A percentile compares a stretch with the other conserved stretches of the same genome.
phyloP scores from a whole-genome alignment of 1,284 basidiomycete genomes.

The Tremellales sp. region DNA sequence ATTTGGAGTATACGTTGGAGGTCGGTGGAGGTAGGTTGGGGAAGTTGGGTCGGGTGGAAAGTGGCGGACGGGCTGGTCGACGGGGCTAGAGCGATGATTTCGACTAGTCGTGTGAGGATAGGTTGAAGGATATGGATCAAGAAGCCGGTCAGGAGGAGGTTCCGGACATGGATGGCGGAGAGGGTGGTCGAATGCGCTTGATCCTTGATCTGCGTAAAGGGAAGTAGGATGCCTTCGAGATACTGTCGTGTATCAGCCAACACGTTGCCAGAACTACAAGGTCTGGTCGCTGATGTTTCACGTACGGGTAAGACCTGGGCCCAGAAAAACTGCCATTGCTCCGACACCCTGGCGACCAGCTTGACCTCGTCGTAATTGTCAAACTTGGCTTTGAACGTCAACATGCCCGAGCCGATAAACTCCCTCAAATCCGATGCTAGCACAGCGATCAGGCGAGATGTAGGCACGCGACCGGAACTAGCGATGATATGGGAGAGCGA shows the following conservation, averaged over 20 bases:
- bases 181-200: conserved; percentile 17
- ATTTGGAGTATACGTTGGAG: conserved; percentile 44
- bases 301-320: conserved; percentile 72
- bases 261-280: no score
- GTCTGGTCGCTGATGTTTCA: no score
- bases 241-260: conserved; percentile 25
- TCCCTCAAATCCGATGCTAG: conserved; percentile 78
- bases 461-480: conserved; percentile 34
- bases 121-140: conserved; percentile 47
- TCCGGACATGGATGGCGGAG: conserved; percentile 39
- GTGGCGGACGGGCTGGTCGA: conserved; percentile 10
- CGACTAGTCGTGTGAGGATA: conserved; percentile 38
- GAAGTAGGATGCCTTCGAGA: conserved; percentile 52
- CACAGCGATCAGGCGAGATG: conserved; percentile 49
- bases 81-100: conserved; percentile 16
- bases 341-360: conserved; percentile 70
- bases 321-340: conserved; percentile 93
- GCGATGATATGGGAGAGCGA: conserved; percentile 40
- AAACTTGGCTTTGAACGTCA: conserved; percentile 83
- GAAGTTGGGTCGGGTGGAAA: not conserved
- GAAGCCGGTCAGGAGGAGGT: conserved; percentile 46
- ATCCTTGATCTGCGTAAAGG: conserved; percentile 43
- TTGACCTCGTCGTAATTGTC: conserved; percentile 58
- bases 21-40: conserved; percentile 20
- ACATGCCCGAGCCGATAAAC: conserved; percentile 80